phyloP scores from a whole-genome alignment of 345 rosid genomes.

The Melaleuca quinquenervia region DNA sequence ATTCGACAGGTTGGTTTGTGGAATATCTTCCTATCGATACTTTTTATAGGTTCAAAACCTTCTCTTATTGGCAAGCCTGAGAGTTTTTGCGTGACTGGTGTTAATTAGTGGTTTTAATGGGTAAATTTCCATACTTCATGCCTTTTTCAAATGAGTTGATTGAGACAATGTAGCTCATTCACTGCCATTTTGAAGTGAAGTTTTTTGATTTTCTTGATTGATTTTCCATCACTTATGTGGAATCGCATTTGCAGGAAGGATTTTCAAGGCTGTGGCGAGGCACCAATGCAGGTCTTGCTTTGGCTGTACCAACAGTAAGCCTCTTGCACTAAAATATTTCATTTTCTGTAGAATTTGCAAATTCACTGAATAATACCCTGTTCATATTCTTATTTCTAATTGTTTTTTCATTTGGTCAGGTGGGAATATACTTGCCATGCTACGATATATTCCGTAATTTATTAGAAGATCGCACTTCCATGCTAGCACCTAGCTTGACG shows the following conservation, averaged over 20 bases:
- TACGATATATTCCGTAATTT: constrained; percentile 77
- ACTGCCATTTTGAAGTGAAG: background rate
- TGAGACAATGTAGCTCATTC: background rate
- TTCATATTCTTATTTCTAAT: background rate
- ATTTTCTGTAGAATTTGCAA: background rate
- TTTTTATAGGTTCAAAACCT: background rate
- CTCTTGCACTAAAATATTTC: background rate
- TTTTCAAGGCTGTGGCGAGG: constrained; percentile 90
- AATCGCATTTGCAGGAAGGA: constrained; percentile 60
- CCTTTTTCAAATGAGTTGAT: background rate
- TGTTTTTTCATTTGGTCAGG: constrained; percentile 29
- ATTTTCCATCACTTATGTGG: background rate
- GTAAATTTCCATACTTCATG: background rate
- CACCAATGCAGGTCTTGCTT: constrained; percentile 88
- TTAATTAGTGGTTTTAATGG: background rate
- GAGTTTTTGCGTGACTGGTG: background rate
- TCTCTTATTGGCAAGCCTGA: background rate
- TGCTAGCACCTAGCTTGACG: constrained; percentile 32
- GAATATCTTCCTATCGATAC: background rate
- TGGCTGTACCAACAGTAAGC: constrained; percentile 85
- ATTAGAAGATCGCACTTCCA: constrained; percentile 49
- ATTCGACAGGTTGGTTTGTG: constrained; percentile 64
- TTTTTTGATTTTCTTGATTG: background rate
- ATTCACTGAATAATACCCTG: background rate
- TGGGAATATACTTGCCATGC: constrained; percentile 89